Base-by-base conservation (phyloP, 805 yeast species). In the Wickerhamiella spandovensis region DNA sequence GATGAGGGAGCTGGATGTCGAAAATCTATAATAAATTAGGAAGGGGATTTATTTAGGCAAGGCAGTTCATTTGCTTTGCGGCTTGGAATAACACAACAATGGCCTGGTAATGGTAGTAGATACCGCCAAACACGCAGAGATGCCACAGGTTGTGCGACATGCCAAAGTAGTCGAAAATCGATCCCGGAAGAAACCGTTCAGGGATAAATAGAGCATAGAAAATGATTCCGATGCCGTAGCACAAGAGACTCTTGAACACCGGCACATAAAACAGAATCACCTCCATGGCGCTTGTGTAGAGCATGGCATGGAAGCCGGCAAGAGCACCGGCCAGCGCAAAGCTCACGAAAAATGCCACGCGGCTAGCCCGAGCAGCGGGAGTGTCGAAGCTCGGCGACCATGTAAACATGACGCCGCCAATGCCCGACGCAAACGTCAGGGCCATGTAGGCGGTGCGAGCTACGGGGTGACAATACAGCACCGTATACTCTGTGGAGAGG, bases 91-190 rank as follows among this genome's bases (percentile, higher is more conserved):
- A 81, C 51, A 77, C 80, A 54, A 86, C 69, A 38, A 87, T 70
- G 13, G 94, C 90, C 50, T 72, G 71, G 66, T 89, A 92, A 65
- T 90, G 97, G 30, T 94, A 95, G 42, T 84, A 65, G n/a, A 87
- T 79, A 2, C 98, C 98, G 23, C 84, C 72, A 17, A 92, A 75
- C 28, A 92, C 98, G 62, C 84, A 86, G 12, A 87, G 64, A 67
- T 90, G 98, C 98, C 98, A 90, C 28, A 90, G 71, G 60, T 88
- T 89, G 65, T 90, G 98, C 37, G 95, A 85, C 96, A 88, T 90
- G 83, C 90, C 72, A 51, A 69, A 57, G 56, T 65, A 66, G 56
- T 68, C 70, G 53, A 68, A 62, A 42, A 66, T 50, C 21, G 56
- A 48, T 8, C 68, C 69, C 6, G 66, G 67, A 44, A 57, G 61